Percentiles rank a stretch among this genome's conserved stretches.
phyloP scores from a whole-genome alignment of 345 rosid genomes.

The Cardamine chenopodiifolia region DNA sequence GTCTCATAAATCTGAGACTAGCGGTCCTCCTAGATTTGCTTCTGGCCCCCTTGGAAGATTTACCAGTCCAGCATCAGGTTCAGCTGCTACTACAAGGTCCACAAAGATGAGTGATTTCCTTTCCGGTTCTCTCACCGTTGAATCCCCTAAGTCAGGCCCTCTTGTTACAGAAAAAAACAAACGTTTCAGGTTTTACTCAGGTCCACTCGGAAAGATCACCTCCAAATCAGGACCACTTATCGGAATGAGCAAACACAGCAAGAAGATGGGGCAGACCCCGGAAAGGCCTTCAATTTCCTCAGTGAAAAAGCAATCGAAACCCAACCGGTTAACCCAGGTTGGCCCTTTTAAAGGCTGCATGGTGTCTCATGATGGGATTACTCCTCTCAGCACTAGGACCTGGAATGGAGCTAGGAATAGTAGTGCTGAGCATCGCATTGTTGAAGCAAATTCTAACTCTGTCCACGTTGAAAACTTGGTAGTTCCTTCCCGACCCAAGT shows the following conservation, averaged over 20 bases:
- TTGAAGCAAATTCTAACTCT: slow-evolving; percentile 31
- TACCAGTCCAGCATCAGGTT: slow-evolving; percentile 56
- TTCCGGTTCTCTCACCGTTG: slow-evolving; percentile 77
- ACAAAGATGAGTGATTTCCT: slow-evolving; percentile 57
- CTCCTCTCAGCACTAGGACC: slow-evolving; percentile 47
- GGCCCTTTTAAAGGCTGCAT: slow-evolving; percentile 90
- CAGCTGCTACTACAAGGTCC: slow-evolving; percentile 44
- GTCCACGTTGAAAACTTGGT: slow-evolving; percentile 21
- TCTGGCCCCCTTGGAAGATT: slow-evolving; percentile 76
- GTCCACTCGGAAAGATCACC: slow-evolving; percentile 57
- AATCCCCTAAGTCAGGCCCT: slow-evolving; percentile 57
- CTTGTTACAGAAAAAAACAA: slow-evolving; percentile 47
- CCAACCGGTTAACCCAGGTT: slow-evolving; percentile 65
- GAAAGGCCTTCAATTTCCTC: slow-evolving; percentile 46
- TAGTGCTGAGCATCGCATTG: slow-evolving; percentile 34
- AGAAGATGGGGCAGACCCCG: slow-evolving; percentile 60
- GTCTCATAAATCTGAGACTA: slow-evolving; percentile 54
- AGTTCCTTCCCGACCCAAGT: slow-evolving; percentile 46
- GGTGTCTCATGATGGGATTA: slow-evolving; percentile 48
- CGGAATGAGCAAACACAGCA: slow-evolving; percentile 52
- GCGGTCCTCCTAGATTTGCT: slow-evolving; percentile 62
- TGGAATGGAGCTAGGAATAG: slow-evolving; percentile 50
- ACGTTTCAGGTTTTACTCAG: slow-evolving; percentile 60
- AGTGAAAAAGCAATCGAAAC: slow-evolving; percentile 54
- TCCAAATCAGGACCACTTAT: slow-evolving; percentile 64